Evolutionary conservation across 441 rosid species (phyloP).

Genomic region (Hura crepitans): DNA sequence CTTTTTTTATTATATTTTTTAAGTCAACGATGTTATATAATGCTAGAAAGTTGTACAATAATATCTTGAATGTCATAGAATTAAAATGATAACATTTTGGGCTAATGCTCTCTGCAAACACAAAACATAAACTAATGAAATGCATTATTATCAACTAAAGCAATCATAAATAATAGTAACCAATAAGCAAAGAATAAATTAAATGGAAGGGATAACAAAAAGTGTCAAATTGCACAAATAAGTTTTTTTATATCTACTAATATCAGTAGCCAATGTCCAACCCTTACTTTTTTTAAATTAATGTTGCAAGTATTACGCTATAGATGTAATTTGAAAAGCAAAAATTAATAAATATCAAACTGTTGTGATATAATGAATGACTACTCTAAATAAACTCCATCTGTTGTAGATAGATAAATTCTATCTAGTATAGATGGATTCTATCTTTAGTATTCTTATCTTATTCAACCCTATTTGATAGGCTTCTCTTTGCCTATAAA

Average conservation of each 20-base stretch:
- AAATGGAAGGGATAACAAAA: neutral
- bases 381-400: too few species aligned
- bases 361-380: too few species aligned
- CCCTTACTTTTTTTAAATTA: too few species aligned
- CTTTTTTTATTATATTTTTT: too few species aligned
- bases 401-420: too few species aligned
- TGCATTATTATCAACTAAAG: constrained; percentile 19
- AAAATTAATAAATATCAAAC: neutral
- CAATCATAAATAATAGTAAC: constrained; percentile 16
- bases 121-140: constrained; percentile 13
- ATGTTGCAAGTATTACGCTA: neutral
- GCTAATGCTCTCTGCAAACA: constrained; percentile 50
- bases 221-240: neutral
- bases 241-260: neutral
- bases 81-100: constrained; percentile 37
- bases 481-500: too few species aligned
- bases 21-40: too few species aligned
- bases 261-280: neutral
- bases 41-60: too few species aligned
- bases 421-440: too few species aligned
- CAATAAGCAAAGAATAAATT: constrained; percentile 9
- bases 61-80: too few species aligned
- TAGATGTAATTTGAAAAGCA: neutral
- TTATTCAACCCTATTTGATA: too few species aligned
- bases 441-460: too few species aligned